Evolutionary conservation across 2,329 filamentous ascomycete species (phyloP).

Genomic region (Xylaria sp.): DNA sequence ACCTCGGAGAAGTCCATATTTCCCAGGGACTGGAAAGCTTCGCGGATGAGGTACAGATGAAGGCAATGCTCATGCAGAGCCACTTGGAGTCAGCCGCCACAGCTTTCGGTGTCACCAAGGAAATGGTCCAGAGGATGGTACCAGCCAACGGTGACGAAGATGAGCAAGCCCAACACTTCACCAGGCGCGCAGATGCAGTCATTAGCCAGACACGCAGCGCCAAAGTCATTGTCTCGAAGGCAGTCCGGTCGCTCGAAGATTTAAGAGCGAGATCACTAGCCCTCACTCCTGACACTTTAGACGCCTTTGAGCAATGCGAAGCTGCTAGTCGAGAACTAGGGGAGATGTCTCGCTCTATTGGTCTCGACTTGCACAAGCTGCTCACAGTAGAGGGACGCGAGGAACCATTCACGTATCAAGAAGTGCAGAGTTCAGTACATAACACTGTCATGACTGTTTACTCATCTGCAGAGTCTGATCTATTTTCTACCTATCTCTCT

Average conservation of each 20-base stretch:
- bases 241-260: slow-evolving; percentile 80
- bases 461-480: slow-evolving; percentile 70
- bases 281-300: slow-evolving; percentile 72
- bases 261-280: slow-evolving; percentile 80
- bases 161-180: slow-evolving; percentile 73
- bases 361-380: slow-evolving; percentile 71
- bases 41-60: slow-evolving; percentile 83
- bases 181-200: slow-evolving; percentile 76
- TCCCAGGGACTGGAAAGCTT: slow-evolving; percentile 75
- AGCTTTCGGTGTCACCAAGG: slow-evolving; percentile 56
- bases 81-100: slow-evolving; percentile 80
- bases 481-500: slow-evolving; percentile 74
- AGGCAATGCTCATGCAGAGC: slow-evolving; percentile 78
- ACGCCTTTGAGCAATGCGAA: slow-evolving; percentile 78
- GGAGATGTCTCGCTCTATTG: slow-evolving; percentile 73
- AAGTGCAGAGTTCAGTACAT: slow-evolving; percentile 73
- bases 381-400: slow-evolving; percentile 77
- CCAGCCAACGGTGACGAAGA: slow-evolving; percentile 69
- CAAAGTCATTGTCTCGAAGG: slow-evolving; percentile 85
- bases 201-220: slow-evolving; percentile 81
- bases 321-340: slow-evolving; percentile 72
- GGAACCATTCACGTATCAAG: slow-evolving; percentile 73
- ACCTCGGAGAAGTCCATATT: slow-evolving; percentile 85
- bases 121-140: slow-evolving; percentile 74
- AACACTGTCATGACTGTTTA: slow-evolving; percentile 64